Evolutionary conservation across 1,139 yeast genomes (phyloP), one percentile per base, ranked within the genome.

Genomic region (Wickerhamomyces sp.): DNA sequence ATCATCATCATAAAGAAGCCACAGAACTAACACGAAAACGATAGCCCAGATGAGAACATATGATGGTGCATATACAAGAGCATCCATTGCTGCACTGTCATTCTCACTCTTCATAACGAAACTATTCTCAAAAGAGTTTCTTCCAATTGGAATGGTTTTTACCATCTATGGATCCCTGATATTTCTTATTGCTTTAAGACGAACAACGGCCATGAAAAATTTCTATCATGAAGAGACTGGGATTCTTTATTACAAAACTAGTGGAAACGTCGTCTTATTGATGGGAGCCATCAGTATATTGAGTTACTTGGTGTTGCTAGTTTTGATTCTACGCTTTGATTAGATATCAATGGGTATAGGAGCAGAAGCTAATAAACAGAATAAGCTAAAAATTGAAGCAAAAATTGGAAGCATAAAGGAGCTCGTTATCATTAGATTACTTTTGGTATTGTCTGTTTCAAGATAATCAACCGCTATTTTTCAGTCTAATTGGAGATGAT

Each of bases 31-130:
- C 27, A 7, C 5, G 11, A 27, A 3, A 18, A 13, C n/a, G 11
- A 13, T 11, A 52, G 61, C 60, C 4, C 56, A 58, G 13, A 58
- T 54, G 45, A 40, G 62, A 38, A 58, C 60, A 1, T 58, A 58
- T 40, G 60, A 55, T 35, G 62, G 60, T 0, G 55, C 60, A 3
- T 58, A 58, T 34, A 52, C 47, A 15, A 40, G 61, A 18, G 59
- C 55, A 1, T 50, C 59, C 7, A 51, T 58, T 2, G 56, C 59
- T 2, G 45, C 50, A 1, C 30, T 58, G 37, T 46, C 56, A 15
- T 55, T 58, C 36, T 53, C 58, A 4, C 41, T 58, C 1, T 27
- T 56, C 41, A 45, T 58, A 7, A 53, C 60, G 1, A 56, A 53
- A 33, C 39, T 57, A 6, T 58, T 58, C 43, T 37, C 54, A 0